phyloP scores from a whole-genome alignment of 768 basidiomycete genomes.

The Leccinum uliginosum region DNA sequence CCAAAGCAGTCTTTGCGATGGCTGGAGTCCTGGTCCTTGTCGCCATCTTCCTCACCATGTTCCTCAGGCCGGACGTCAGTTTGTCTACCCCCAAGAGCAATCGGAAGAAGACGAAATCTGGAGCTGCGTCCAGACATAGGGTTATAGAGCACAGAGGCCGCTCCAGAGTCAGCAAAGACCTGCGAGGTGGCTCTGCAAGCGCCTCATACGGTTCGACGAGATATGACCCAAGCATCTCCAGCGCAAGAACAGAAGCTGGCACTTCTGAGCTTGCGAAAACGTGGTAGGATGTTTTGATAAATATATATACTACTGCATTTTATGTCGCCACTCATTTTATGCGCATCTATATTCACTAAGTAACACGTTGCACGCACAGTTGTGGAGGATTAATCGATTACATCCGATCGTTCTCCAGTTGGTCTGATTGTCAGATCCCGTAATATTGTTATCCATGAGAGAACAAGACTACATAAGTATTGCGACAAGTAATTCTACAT shows the following conservation, averaged over 20 bases:
- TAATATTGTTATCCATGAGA: background rate
- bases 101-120: slow-evolving; percentile 5
- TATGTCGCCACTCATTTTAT: background rate
- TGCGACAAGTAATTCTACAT: background rate
- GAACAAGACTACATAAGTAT: background rate
- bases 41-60: slow-evolving; percentile 44
- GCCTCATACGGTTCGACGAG: slow-evolving; percentile 16
- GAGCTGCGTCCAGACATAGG: slow-evolving; percentile 2
- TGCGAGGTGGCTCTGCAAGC: slow-evolving; percentile 30
- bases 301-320: background rate
- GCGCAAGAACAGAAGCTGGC: slow-evolving; percentile 4
- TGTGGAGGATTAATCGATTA: background rate
- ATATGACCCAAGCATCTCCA: slow-evolving; percentile 5
- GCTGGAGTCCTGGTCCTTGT: slow-evolving; percentile 52
- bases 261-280: background rate
- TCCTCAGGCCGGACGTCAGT: slow-evolving; percentile 35
- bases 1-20: slow-evolving; percentile 63
- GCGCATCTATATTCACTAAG: slow-evolving; percentile 16
- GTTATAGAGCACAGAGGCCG: slow-evolving; percentile 21
- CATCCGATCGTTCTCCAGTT: background rate
- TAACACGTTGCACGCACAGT: background rate
- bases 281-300: background rate
- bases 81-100: slow-evolving; percentile 16
- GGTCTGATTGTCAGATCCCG: background rate
- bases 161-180: slow-evolving; percentile 38